These are phyloP conservation scores for Penicillium decumbens DNA, from an alignment of 2,329 filamentous ascomycete genomes.

Conservation along the genomic window DNA sequence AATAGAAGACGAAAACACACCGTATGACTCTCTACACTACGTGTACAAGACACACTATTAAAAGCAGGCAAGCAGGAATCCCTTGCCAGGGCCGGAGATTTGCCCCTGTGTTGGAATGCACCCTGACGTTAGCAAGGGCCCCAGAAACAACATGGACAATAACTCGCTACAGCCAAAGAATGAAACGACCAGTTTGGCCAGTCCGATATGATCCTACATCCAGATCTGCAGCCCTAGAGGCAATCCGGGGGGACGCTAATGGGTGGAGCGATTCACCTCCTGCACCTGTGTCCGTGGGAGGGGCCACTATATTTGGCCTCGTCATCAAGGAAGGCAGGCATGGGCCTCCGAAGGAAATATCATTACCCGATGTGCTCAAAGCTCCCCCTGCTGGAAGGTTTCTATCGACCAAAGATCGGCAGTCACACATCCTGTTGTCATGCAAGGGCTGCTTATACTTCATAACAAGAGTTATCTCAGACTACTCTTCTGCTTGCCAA, in stretches of 20 bases:
- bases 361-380: neutral
- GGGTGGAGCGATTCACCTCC: too few species aligned
- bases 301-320: too few species aligned
- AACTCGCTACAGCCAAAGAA: too few species aligned
- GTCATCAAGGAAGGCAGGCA: slow-evolving; percentile 12
- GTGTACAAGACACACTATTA: too few species aligned
- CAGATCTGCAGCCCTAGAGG: too few species aligned
- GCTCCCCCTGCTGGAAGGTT: neutral
- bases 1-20: neutral
- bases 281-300: too few species aligned
- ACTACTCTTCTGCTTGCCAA: slow-evolving; percentile 1
- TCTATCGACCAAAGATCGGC: slow-evolving; percentile 10
- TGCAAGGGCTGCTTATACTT: slow-evolving; percentile 16
- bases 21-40: too few species aligned
- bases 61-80: neutral
- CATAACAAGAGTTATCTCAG: slow-evolving; percentile 7
- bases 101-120: slow-evolving; percentile 19
- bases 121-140: slow-evolving; percentile 23
- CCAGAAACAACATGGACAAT: neutral
- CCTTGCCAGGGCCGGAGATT: slow-evolving; percentile 9
- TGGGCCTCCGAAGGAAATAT: neutral
- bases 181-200: too few species aligned
- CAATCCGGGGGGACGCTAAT: too few species aligned
- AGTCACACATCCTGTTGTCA: slow-evolving; percentile 9
- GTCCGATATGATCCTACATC: too few species aligned